Percentiles rank a stretch among this genome's conserved stretches.
These are phyloP conservation scores for Thraustotheca clavata DNA, from an alignment of 352 stramenopile genomes.

Conservation along the genomic window DNA sequence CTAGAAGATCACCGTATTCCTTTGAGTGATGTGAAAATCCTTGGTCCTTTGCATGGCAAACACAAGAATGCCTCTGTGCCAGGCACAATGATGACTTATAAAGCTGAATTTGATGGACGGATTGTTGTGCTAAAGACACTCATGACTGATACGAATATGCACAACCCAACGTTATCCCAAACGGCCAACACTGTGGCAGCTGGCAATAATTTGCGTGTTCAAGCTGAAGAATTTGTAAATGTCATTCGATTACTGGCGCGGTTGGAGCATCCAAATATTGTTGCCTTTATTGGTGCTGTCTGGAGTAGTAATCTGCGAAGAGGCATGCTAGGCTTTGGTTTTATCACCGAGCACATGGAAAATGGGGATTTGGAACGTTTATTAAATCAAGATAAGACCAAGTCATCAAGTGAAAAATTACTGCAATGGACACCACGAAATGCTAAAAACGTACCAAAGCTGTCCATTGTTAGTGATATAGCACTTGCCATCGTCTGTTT, in stretches of 20 bases:
- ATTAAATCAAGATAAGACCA: constrained; percentile 2
- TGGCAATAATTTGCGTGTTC: neutral
- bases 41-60: neutral
- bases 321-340: neutral
- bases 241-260: constrained; percentile 1
- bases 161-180: too few relatives aligned
- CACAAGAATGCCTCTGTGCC: neutral
- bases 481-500: constrained; percentile 17
- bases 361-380: constrained; percentile 5
- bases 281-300: constrained; percentile 8
- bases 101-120: constrained; percentile 16
- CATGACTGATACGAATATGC: constrained; percentile 9
- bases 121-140: constrained; percentile 20
- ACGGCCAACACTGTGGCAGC: neutral
- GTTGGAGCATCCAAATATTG: constrained; percentile 17
- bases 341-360: neutral
- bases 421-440: constrained; percentile 4
- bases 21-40: constrained; percentile 10
- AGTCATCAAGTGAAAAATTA: neutral
- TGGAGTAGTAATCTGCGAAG: constrained; percentile 10
- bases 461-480: neutral
- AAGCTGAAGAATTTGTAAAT: constrained; percentile 3
- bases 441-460: neutral
- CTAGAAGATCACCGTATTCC: constrained; percentile 7
- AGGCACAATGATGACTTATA: constrained; percentile 13